Conservation (phyloP, 2,329 filamentous ascomycete genomes). For the Daldinia sp. region DNA sequence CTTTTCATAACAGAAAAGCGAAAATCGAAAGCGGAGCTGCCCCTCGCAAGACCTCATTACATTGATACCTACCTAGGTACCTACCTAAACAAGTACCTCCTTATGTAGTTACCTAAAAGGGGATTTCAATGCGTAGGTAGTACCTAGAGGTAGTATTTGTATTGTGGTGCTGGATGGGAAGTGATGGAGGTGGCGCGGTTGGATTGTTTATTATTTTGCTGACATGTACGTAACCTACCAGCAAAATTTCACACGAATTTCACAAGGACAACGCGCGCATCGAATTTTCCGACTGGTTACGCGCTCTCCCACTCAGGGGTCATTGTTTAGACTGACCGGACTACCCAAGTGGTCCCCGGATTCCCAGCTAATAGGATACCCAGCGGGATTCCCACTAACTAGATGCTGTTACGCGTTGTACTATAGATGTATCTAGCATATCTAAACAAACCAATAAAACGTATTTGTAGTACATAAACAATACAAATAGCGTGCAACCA, state of each 20-base stretch:
- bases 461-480: not conserved
- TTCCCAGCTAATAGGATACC: slow-evolving; percentile 38
- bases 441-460: not conserved
- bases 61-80: too few species aligned
- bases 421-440: not conserved
- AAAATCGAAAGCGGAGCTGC: slow-evolving; percentile 20
- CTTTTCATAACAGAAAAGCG: slow-evolving; percentile 3
- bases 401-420: not conserved
- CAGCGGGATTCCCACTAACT: not conserved
- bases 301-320: slow-evolving; percentile 31
- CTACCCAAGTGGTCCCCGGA: slow-evolving; percentile 23
- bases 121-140: not conserved
- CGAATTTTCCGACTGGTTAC: slow-evolving; percentile 42
- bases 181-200: slow-evolving; percentile 20
- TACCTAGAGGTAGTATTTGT: slow-evolving; percentile 9
- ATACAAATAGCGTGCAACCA: too few species aligned
- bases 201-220: slow-evolving; percentile 37
- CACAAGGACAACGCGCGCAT: slow-evolving; percentile 37
- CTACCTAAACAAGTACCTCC: too few species aligned
- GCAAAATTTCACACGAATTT: slow-evolving; percentile 10
- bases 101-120: too few species aligned
- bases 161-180: too few species aligned
- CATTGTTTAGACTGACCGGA: slow-evolving; percentile 36
- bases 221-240: slow-evolving; percentile 3
- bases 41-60: slow-evolving; percentile 18